Percentiles rank a stretch among this genome's conserved stretches.
Evolutionary conservation across 305 asterid species (phyloP).

Genomic region (Rubia tinctorum): DNA sequence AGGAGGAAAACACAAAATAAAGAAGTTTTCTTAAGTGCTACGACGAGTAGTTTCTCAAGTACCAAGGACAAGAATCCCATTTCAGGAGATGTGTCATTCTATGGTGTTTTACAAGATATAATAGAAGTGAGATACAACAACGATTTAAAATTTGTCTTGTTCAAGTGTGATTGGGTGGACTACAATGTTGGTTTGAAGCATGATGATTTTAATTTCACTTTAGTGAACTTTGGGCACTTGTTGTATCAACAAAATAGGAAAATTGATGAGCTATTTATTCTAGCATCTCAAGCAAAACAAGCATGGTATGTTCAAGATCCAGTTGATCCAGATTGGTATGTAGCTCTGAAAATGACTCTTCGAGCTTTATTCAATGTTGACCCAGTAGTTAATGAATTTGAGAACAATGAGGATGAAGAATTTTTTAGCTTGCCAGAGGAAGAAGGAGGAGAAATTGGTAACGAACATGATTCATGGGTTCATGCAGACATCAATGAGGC

Average conservation of each 20-base stretch:
- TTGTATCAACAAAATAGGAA: neutral
- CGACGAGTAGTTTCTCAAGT: neutral
- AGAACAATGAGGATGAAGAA: neutral
- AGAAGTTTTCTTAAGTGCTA: neutral
- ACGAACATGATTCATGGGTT: neutral
- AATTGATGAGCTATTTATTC: neutral
- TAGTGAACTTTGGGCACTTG: neutral
- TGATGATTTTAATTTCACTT: neutral
- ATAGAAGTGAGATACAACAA: neutral
- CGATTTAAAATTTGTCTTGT: neutral
- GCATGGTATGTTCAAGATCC: neutral
- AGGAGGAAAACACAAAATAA: neutral
- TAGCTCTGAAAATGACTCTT: neutral
- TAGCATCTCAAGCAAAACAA: conserved; percentile 5
- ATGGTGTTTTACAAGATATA: neutral
- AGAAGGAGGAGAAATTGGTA: neutral
- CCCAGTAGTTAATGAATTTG: neutral
- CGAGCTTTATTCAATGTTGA: neutral
- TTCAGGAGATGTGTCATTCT: neutral
- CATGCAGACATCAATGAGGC: neutral
- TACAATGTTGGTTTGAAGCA: neutral
- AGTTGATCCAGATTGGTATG: neutral
- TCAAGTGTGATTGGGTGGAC: neutral
- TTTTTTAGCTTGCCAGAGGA: neutral
- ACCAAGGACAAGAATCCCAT: neutral